Evolutionary conservation across 2,329 filamentous ascomycete species (phyloP).

Genomic region (Cytospora schulzeri): DNA sequence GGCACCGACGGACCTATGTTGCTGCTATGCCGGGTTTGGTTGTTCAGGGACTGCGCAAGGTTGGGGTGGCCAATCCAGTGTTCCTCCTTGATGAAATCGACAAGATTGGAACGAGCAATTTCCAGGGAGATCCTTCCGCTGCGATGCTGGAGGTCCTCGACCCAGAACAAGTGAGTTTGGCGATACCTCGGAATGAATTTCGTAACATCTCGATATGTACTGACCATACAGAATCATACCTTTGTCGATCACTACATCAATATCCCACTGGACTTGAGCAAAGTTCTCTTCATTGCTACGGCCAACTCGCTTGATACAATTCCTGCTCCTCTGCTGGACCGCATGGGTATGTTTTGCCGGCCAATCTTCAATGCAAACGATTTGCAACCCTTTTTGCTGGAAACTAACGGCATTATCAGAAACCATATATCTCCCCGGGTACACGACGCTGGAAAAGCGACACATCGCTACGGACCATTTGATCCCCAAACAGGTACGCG

Average conservation of each 20-base stretch:
- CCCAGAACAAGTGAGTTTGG: conserved; percentile 64
- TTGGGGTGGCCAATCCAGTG: conserved; percentile 92
- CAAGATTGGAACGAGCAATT: conserved; percentile 88
- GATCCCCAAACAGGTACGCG: conserved; percentile 92
- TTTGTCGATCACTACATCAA: conserved; percentile 97
- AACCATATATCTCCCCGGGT: conserved; percentile 88
- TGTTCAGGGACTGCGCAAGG: conserved; percentile 91
- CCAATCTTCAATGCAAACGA: too few relatives aligned
- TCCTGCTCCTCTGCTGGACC: conserved; percentile 86
- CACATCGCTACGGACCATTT: conserved; percentile 92
- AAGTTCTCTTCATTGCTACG: conserved; percentile 95
- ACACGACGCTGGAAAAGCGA: conserved; percentile 95
- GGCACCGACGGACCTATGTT: conserved; percentile 93
- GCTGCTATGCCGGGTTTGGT: conserved; percentile 98
- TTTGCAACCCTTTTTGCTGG: background rate
- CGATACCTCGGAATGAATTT: background rate
- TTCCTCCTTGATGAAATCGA: conserved; percentile 97
- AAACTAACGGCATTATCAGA: conserved; percentile 51
- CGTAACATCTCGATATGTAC: background rate
- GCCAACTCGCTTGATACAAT: conserved; percentile 96
- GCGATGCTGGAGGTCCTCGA: conserved; percentile 98
- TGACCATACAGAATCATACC: conserved; percentile 70
- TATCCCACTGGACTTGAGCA: conserved; percentile 92
- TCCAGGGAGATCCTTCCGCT: conserved; percentile 93
- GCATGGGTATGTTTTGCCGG: conserved; percentile 61